Evolutionary conservation across 306 rosid species (phyloP).

Genomic region (Quercus agrifolia): DNA sequence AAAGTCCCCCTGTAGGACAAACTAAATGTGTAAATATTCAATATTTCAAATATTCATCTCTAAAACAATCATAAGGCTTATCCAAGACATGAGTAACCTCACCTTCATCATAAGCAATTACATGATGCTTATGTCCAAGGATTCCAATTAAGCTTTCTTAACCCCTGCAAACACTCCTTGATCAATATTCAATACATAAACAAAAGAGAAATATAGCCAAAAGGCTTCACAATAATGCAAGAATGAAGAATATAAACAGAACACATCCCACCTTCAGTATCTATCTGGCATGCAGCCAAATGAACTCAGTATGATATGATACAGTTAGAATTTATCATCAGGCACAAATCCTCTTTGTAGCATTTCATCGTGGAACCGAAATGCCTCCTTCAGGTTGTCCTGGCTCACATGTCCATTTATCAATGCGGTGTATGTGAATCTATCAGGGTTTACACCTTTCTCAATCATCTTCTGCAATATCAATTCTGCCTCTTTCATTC

Average conservation of each 20-base stretch:
- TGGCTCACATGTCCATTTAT: conserved; percentile 81
- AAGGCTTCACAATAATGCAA: conserved; percentile 2
- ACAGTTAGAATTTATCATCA: conserved; percentile 68
- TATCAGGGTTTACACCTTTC: conserved; percentile 68
- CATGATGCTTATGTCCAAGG: background rate
- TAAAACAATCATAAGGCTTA: background rate
- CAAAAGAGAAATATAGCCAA: conserved; percentile 8
- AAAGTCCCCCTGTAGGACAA: background rate
- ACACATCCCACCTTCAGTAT: conserved; percentile 25
- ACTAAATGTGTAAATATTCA: background rate
- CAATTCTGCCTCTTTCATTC: conserved; percentile 74
- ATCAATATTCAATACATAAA: conserved; percentile 4
- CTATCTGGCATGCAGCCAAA: conserved; percentile 14
- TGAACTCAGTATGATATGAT: background rate
- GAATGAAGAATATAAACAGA: conserved; percentile 6
- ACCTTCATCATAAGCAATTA: conserved; percentile 3
- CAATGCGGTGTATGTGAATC: conserved; percentile 68
- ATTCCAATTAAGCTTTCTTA: background rate
- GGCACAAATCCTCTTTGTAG: conserved; percentile 85
- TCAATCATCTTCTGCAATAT: conserved; percentile 76
- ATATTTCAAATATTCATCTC: background rate
- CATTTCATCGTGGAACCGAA: conserved; percentile 88
- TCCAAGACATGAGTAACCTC: background rate
- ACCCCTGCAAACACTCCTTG: background rate
- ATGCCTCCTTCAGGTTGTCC: conserved; percentile 83